Percentiles rank a stretch among this genome's conserved stretches.
phyloP scores from a whole-genome alignment of 441 rosid genomes.

The Gossypium laxum region DNA sequence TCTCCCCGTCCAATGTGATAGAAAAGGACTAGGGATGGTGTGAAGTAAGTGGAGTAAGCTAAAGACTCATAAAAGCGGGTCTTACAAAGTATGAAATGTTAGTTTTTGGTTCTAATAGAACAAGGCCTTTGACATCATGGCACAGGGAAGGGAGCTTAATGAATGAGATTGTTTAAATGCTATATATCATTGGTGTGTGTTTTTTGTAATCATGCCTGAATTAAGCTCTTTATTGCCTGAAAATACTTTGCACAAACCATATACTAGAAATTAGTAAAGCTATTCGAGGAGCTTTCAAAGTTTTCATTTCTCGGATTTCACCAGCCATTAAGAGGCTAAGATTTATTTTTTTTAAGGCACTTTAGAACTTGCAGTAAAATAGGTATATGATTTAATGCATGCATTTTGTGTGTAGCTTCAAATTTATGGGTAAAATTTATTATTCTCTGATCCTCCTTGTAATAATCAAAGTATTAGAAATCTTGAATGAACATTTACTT shows the following conservation, averaged over 20 bases:
- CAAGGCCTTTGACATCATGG: background rate
- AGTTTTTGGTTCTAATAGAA: background rate
- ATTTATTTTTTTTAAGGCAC: background rate
- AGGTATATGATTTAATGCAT: background rate
- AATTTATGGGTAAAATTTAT: background rate
- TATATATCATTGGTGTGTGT: background rate
- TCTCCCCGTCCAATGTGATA: background rate
- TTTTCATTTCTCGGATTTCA: background rate
- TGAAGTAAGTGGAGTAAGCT: slow-evolving; percentile 2
- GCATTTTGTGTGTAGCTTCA: background rate
- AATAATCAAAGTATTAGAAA: background rate
- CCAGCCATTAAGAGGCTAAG: background rate
- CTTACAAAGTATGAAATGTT: background rate
- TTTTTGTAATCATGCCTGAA: background rate
- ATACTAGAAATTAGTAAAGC: background rate
- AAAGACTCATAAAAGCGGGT: background rate
- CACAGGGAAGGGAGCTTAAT: background rate
- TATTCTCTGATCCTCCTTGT: background rate
- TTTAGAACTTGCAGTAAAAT: background rate
- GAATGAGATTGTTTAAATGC: background rate
- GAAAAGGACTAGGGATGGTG: background rate
- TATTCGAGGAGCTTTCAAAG: background rate
- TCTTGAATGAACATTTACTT: background rate
- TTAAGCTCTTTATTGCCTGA: background rate
- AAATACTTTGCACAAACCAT: background rate